Evolutionary conservation across 176 grass and related monocot genomes (phyloP).

Genomic region (Panicum miliaceum): DNA sequence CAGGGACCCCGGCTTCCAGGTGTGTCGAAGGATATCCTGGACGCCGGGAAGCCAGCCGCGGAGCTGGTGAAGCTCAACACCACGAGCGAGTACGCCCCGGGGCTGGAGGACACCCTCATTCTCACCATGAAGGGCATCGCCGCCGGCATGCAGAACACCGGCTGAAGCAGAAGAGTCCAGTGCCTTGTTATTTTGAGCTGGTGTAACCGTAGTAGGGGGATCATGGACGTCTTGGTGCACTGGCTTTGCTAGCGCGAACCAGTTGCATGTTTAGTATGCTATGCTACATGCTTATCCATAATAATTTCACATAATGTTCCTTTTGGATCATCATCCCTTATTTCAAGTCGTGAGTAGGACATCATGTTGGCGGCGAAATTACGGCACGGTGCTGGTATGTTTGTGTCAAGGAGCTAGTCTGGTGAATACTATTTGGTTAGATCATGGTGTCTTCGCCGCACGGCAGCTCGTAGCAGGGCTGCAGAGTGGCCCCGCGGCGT

Average conservation of each 20-base stretch:
- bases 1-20: conserved; percentile 78
- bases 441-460: not conserved
- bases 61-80: conserved; percentile 89
- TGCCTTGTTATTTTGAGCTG: not conserved
- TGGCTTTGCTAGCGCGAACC: not conserved
- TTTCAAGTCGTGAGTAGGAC: not conserved
- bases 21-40: conserved; percentile 76
- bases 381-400: not conserved
- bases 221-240: not conserved
- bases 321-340: not conserved
- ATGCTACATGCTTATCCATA: not conserved
- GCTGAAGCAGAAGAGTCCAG: conserved; percentile 42
- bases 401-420: not conserved
- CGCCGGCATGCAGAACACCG: conserved; percentile 95
- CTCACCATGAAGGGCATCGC: conserved; percentile 99
- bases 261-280: not conserved
- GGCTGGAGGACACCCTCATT: conserved; percentile 93
- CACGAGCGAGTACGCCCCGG: conserved; percentile 82
- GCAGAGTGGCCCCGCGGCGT: not conserved
- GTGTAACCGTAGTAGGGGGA: not conserved
- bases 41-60: conserved; percentile 55
- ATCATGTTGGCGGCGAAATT: not conserved
- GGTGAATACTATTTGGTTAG: not conserved
- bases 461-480: not conserved
- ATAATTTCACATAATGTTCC: not conserved